These are phyloP conservation scores for Cicer judaicum DNA, from an alignment of 306 rosid species.

Conservation along the genomic window DNA sequence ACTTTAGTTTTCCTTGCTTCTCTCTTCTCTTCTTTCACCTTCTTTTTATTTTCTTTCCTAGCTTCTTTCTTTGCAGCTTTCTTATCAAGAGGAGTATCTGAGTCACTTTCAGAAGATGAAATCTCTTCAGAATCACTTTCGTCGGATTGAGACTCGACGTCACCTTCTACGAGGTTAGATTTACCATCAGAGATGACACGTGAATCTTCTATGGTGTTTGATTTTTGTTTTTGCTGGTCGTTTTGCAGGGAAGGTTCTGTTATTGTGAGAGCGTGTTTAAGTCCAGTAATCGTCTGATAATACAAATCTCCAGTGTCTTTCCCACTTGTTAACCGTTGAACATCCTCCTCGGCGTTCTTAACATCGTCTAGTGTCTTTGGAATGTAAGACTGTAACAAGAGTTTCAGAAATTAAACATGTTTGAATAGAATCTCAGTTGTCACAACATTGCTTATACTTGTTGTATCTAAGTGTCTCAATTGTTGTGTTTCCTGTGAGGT, in stretches of 20 bases:
- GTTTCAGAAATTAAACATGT: neutral
- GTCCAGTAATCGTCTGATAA: constrained; percentile 83
- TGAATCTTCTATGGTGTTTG: constrained; percentile 34
- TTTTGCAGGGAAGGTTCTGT: constrained; percentile 43
- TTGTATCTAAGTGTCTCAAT: neutral
- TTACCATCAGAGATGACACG: neutral
- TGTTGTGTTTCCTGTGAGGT: neutral
- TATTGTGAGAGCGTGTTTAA: constrained; percentile 58
- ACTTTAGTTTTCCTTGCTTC: constrained; percentile 80
- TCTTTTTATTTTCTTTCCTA: constrained; percentile 86
- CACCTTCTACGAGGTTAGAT: constrained; percentile 40
- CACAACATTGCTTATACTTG: neutral
- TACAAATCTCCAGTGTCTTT: constrained; percentile 69
- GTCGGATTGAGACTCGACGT: constrained; percentile 42
- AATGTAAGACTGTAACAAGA: constrained; percentile 66
- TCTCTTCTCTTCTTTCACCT: constrained; percentile 89
- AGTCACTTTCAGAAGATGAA: constrained; percentile 51
- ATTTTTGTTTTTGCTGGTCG: constrained; percentile 38
- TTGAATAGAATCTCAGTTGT: too few relatives aligned
- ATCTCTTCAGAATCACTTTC: constrained; percentile 58
- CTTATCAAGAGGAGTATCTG: constrained; percentile 58
- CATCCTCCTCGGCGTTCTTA: constrained; percentile 80
- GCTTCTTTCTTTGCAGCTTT: constrained; percentile 88
- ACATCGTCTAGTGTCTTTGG: constrained; percentile 78
- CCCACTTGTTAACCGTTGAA: constrained; percentile 69